Conservation (phyloP, 441 rosid species). For the Pelargonium australe region DNA sequence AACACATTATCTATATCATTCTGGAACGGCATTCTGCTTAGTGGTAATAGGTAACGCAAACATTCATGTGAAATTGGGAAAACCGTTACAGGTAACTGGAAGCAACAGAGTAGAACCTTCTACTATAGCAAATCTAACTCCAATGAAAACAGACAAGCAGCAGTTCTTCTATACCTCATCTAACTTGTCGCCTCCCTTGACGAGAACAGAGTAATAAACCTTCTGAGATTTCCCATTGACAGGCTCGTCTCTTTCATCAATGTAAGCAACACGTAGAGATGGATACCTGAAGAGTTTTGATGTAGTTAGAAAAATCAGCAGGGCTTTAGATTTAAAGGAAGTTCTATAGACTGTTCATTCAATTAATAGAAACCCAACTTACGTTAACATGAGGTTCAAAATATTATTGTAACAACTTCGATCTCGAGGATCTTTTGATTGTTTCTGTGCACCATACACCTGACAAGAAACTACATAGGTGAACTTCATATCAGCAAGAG, state of each 20-base stretch:
- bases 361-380: constrained; percentile 28
- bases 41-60: too few species aligned
- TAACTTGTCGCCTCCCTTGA: constrained; percentile 70
- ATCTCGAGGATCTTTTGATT: constrained; percentile 46
- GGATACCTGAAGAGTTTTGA: constrained; percentile 50
- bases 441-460: constrained; percentile 73
- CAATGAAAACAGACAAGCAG: neutral
- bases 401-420: constrained; percentile 74
- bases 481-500: constrained; percentile 87
- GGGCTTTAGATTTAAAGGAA: constrained; percentile 11
- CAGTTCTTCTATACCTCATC: constrained; percentile 54
- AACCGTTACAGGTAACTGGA: neutral
- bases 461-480: constrained; percentile 98
- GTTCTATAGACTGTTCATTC: neutral
- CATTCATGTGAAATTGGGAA: too few species aligned
- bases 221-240: constrained; percentile 47
- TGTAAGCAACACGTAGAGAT: constrained; percentile 82
- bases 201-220: constrained; percentile 73
- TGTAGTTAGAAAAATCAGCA: constrained; percentile 16
- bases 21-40: too few species aligned
- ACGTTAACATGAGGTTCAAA: constrained; percentile 79
- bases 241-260: constrained; percentile 75
- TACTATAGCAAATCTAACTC: too few species aligned
- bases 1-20: too few species aligned
- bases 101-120: neutral